Base-by-base conservation (phyloP, 2,329 filamentous ascomycete species). In the Aspergillus sp. region DNA sequence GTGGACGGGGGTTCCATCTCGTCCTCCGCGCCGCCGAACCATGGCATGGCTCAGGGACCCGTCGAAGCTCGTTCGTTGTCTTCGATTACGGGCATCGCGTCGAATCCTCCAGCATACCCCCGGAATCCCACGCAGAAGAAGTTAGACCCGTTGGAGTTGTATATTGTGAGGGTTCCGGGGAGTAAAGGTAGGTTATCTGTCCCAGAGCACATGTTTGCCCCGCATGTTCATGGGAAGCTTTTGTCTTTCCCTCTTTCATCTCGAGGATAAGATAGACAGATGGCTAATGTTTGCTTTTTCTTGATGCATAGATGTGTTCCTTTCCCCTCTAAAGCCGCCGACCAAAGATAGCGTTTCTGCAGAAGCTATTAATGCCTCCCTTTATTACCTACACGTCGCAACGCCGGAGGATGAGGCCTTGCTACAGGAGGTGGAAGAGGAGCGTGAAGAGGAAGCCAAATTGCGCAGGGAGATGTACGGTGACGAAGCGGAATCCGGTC, bases 91-190 rank as follows among this genome's bases (percentile, higher is more conserved):
- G 74, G 80, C 38, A 80, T 96, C 53, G 91, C 93, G 53, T 80
- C 86, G 45, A 89, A 95, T 60, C 93, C 91, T 38, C 91, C 93
- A 42, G 80, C 84, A 59, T 93, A 95, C 66, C 88, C 89, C 44
- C 80, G 85, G 60, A 88, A 88, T 62, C 86, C 88, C 4, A 81
- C 83, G 3, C 83, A 85, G 56, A 73, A 79, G 58, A 80, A 75
- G 53, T 80, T 84, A 53, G 82, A 88, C 44, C 83, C 88, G 3
- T 69, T 97, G 44, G 83, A 84, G 2, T 79, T 98, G 37, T 98
- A 98, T 70, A 94, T 98, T 56, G 89, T 91, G 32, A 78, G 91
- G 56, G 91, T 98, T 0, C 93, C 93, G 1, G 91, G 91, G 19
- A 95, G 87, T 53, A 82, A 84, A 83, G 88, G 89, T 90, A 74